Evolutionary conservation across 192 early-diverging fungal genomes (phyloP).

Genomic region (Backusella tuberculispora): DNA sequence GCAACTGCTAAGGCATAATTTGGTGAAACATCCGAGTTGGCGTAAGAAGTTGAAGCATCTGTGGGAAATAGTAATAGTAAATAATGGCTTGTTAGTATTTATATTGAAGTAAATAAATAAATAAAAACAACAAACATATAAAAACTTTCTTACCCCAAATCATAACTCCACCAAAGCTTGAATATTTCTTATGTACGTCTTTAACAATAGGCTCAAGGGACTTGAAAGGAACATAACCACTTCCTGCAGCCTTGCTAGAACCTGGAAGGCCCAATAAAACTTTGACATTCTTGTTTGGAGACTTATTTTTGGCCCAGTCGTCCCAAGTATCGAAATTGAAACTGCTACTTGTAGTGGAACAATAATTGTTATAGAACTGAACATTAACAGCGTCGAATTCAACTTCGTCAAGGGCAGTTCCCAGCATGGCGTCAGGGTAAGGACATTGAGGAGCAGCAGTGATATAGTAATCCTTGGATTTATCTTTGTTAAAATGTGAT

Average conservation of each 20-base stretch:
- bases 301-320: constrained; percentile 63
- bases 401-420: constrained; percentile 57
- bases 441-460: constrained; percentile 77
- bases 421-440: constrained; percentile 73
- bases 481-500: constrained; percentile 53
- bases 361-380: constrained; percentile 87
- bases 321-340: constrained; percentile 81
- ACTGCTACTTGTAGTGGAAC: constrained; percentile 51
- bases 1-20: constrained; percentile 37
- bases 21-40: constrained; percentile 47
- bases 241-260: constrained; percentile 58
- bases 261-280: constrained; percentile 71
- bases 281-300: constrained; percentile 67
- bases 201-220: constrained; percentile 56
- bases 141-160: constrained; percentile 55
- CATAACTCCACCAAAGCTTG: constrained; percentile 72
- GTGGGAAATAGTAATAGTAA: not conserved
- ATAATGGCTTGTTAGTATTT: not conserved
- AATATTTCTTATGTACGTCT: constrained; percentile 50
- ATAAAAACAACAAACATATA: not conserved
- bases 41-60: constrained; percentile 64
- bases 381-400: constrained; percentile 72
- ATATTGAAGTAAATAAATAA: not conserved
- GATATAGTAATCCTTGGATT: constrained; percentile 58
- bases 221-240: constrained; percentile 56